Percentiles rank a stretch among this genome's conserved stretches.
Evolutionary conservation across 202 grass and related monocot species (phyloP).

Genomic region (Dendrocalamus latiflorus): DNA sequence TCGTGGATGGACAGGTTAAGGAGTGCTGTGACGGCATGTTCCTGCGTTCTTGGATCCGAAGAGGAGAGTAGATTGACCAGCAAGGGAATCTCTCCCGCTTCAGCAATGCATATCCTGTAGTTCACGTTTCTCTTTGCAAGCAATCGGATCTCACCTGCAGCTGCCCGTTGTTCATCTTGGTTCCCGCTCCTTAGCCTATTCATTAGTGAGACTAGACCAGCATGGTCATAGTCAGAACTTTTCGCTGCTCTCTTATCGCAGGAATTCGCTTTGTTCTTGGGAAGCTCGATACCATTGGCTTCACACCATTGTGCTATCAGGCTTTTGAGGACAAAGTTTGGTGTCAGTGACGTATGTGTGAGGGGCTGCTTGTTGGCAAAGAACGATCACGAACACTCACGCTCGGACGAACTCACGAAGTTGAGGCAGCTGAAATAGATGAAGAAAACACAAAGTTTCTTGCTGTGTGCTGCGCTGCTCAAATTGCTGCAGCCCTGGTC

Average conservation of each 20-base stretch:
- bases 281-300: slow-evolving; percentile 86
- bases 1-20: slow-evolving; percentile 96
- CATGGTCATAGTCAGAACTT: slow-evolving; percentile 57
- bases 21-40: slow-evolving; percentile 89
- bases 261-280: slow-evolving; percentile 48
- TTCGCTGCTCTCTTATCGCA: slow-evolving; percentile 51
- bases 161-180: slow-evolving; percentile 78
- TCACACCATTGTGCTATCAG: slow-evolving; percentile 97
- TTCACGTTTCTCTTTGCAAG: slow-evolving; percentile 91
- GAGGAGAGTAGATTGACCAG: slow-evolving; percentile 79
- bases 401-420: too few relatives aligned
- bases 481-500: too few relatives aligned
- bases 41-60: slow-evolving; percentile 71
- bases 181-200: slow-evolving; percentile 53
- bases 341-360: slow-evolving; percentile 68
- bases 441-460: too few relatives aligned
- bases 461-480: too few relatives aligned
- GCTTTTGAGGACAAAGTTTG: slow-evolving; percentile 94
- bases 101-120: slow-evolving; percentile 86
- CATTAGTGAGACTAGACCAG: slow-evolving; percentile 60
- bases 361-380: slow-evolving; percentile 23
- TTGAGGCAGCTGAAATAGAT: too few relatives aligned
- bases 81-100: slow-evolving; percentile 73
- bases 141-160: slow-evolving; percentile 89
- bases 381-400: too few relatives aligned